Percentiles rank a stretch among this genome's conserved stretches.
Conservation (phyloP, 345 rosid species). For the Noccaea bulbosa region DNA sequence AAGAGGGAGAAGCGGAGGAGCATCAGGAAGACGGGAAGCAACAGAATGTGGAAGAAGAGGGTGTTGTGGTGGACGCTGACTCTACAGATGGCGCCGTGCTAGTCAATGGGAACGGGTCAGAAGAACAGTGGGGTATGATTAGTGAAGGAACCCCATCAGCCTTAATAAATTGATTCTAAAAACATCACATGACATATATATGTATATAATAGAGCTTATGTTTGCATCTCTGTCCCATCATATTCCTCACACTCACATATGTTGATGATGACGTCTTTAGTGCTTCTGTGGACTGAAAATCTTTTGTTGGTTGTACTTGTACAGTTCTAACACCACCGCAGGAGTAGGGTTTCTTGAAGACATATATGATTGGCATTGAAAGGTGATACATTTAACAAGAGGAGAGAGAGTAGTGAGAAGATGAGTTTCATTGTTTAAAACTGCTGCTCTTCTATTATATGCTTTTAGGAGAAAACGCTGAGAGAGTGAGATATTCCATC, state of each 20-base stretch:
- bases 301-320: not conserved
- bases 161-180: constrained; percentile 72
- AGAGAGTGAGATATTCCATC: not conserved
- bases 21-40: constrained; percentile 56
- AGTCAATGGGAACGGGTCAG: constrained; percentile 83
- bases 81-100: constrained; percentile 87
- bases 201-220: not conserved
- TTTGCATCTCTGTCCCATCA: not conserved
- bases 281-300: constrained; percentile 9
- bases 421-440: constrained; percentile 2
- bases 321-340: constrained; percentile 43
- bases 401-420: not conserved
- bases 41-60: constrained; percentile 81
- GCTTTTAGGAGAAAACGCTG: not conserved
- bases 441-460: constrained; percentile 1
- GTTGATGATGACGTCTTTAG: not conserved
- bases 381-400: constrained; percentile 17
- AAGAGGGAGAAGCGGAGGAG: constrained; percentile 32
- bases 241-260: not conserved
- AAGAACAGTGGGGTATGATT: constrained; percentile 98
- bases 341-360: constrained; percentile 32
- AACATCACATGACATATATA: no score
- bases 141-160: constrained; percentile 79
- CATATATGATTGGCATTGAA: constrained; percentile 21
- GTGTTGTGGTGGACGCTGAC: constrained; percentile 84